Conservation (phyloP, 257 asterid species). For the Solanum chiquidenum region DNA sequence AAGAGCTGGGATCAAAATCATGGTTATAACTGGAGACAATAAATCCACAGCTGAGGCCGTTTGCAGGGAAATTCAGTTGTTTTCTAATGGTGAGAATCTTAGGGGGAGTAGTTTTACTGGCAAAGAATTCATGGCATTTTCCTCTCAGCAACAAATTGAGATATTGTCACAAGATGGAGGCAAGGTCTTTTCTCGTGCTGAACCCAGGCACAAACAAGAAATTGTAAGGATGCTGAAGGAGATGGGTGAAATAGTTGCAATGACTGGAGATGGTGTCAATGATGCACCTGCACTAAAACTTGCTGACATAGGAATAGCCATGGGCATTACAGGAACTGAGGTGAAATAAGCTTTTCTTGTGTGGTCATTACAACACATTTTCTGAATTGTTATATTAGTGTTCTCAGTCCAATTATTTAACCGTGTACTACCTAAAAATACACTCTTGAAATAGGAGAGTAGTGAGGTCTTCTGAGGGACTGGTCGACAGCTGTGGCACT, state of each 20-base stretch:
- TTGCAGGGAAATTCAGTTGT: slow-evolving; percentile 61
- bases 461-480: background rate
- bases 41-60: slow-evolving; percentile 94
- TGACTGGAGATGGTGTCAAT: slow-evolving; percentile 97
- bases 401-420: background rate
- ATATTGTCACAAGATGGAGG: slow-evolving; percentile 65
- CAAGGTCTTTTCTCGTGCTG: slow-evolving; percentile 78
- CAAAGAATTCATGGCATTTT: slow-evolving; percentile 67
- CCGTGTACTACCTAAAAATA: background rate
- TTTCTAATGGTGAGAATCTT: slow-evolving; percentile 48
- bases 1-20: slow-evolving; percentile 76
- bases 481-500: background rate
- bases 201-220: slow-evolving; percentile 88
- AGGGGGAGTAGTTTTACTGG: slow-evolving; percentile 59
- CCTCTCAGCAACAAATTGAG: slow-evolving; percentile 49
- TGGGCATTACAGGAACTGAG: slow-evolving; percentile 96
- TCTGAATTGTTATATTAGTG: background rate
- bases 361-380: background rate
- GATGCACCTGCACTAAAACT: slow-evolving; percentile 95
- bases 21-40: slow-evolving; percentile 95
- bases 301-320: slow-evolving; percentile 90
- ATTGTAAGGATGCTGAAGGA: slow-evolving; percentile 81
- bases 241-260: slow-evolving; percentile 81
- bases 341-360: slow-evolving; percentile 10
- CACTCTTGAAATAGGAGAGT: background rate